phyloP scores from a whole-genome alignment of 495 filamentous ascomycete species.

The Sporormia fimetaria region DNA sequence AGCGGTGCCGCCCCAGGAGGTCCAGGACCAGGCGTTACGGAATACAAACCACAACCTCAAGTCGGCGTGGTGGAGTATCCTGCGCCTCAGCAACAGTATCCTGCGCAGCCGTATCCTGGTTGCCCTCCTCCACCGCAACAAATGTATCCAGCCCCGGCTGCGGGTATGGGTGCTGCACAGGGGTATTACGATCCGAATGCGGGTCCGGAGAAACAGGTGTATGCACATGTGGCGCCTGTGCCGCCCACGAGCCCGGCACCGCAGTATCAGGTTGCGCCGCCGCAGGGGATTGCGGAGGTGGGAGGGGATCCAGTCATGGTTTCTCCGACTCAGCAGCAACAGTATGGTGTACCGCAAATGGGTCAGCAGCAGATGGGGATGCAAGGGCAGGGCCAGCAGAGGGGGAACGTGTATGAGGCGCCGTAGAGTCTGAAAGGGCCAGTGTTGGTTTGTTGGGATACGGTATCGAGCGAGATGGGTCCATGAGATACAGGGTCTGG shows the following conservation, averaged over 20 bases:
- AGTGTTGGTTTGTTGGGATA: no score
- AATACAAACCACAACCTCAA: slow-evolving; percentile 17
- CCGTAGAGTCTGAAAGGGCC: no score
- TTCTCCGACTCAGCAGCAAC: neutral
- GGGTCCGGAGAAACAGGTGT: neutral
- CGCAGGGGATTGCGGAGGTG: slow-evolving; percentile 9
- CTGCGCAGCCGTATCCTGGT: slow-evolving; percentile 5
- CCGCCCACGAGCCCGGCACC: slow-evolving; percentile 11
- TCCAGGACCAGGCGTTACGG: slow-evolving; percentile 18
- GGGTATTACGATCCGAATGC: neutral
- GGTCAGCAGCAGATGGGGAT: no score
- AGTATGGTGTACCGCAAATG: neutral
- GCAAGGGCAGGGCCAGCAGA: no score
- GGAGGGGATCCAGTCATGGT: slow-evolving; percentile 14
- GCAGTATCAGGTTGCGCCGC: slow-evolving; percentile 8
- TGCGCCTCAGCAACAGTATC: slow-evolving; percentile 4
- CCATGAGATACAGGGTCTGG: no score
- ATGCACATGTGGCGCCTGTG: neutral
- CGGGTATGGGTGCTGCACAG: neutral
- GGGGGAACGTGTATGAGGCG: no score
- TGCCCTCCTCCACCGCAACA: neutral
- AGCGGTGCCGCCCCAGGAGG: slow-evolving; percentile 1
- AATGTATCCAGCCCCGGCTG: neutral
- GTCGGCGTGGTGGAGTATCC: no score
- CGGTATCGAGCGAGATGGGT: no score